These are phyloP conservation scores for Arthrobotrys iridis DNA, from an alignment of 2,329 filamentous ascomycete species.

Conservation along the genomic window DNA sequence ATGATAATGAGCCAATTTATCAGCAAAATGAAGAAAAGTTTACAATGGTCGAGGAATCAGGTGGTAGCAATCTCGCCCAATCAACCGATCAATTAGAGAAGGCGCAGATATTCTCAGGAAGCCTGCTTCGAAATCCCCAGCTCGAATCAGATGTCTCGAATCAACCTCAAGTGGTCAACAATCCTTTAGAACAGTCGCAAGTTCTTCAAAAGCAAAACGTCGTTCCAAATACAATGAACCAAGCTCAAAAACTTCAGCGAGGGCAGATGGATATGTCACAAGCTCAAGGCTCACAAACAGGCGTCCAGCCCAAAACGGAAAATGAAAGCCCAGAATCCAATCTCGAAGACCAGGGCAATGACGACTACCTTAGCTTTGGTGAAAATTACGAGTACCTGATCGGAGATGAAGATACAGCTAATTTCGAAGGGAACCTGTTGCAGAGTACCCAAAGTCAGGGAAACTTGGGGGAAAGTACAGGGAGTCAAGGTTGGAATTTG, in stretches of 20 bases:
- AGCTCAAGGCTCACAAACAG: background rate
- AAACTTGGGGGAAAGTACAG: background rate
- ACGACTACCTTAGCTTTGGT: slow-evolving; percentile 9
- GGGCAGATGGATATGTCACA: background rate
- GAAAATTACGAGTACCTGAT: background rate
- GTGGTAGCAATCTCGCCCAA: background rate
- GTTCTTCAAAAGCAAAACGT: too few species aligned
- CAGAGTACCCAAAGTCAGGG: background rate
- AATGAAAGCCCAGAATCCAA: background rate
- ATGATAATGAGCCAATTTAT: background rate
- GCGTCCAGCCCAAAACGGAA: background rate
- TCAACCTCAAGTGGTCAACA: background rate
- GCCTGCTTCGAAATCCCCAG: too few species aligned
- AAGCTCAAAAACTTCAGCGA: too few species aligned
- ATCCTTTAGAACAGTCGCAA: slow-evolving; percentile 1
- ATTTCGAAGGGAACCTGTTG: background rate
- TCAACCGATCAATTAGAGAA: background rate
- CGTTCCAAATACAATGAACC: too few species aligned
- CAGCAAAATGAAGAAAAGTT: background rate
- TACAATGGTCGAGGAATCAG: background rate
- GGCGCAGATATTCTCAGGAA: background rate
- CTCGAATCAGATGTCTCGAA: background rate
- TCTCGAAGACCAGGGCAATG: background rate
- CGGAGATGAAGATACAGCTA: background rate
- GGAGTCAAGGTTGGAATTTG: background rate